Evolutionary conservation across 768 basidiomycete species (phyloP).

Genomic region (Xerocomus potaroensis): DNA sequence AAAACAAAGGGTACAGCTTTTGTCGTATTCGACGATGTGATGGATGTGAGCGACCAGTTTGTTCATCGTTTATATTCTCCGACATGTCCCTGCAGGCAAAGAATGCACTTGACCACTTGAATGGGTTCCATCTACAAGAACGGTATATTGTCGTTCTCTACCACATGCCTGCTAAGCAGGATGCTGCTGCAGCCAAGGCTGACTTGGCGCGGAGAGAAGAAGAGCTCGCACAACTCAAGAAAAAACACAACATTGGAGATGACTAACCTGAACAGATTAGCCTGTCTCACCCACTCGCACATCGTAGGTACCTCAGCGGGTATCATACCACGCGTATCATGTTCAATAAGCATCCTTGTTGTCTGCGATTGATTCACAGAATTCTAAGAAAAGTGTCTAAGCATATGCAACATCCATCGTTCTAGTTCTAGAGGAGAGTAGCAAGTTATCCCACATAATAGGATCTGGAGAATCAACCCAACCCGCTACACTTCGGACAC

Average conservation of each 20-base stretch:
- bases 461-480: constrained; percentile 12
- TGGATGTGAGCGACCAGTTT: constrained; percentile 63
- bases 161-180: constrained; percentile 97
- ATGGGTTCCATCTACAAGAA: constrained; percentile 97
- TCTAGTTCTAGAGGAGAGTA: constrained; percentile 3
- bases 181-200: constrained; percentile 88
- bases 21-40: constrained; percentile 93
- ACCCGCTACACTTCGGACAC: constrained; percentile 42
- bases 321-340: constrained; percentile 2
- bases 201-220: constrained; percentile 90
- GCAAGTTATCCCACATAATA: constrained; percentile 5
- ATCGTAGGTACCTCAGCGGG: constrained; percentile 4
- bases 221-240: constrained; percentile 82
- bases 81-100: constrained; percentile 61
- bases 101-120: constrained; percentile 93
- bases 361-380: constrained; percentile 8
- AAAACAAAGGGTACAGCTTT: constrained; percentile 97
- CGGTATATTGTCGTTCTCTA: constrained; percentile 98
- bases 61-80: constrained; percentile 2
- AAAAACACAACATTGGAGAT: constrained; percentile 80
- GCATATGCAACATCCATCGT: constrained; percentile 10
- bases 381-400: constrained; percentile 2
- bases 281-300: constrained; percentile 7
- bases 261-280: constrained; percentile 38
- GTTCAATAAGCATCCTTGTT: constrained; percentile 9